Evolutionary conservation across 257 asterid genomes (phyloP).

Genomic region (Eucommia ulmoides): DNA sequence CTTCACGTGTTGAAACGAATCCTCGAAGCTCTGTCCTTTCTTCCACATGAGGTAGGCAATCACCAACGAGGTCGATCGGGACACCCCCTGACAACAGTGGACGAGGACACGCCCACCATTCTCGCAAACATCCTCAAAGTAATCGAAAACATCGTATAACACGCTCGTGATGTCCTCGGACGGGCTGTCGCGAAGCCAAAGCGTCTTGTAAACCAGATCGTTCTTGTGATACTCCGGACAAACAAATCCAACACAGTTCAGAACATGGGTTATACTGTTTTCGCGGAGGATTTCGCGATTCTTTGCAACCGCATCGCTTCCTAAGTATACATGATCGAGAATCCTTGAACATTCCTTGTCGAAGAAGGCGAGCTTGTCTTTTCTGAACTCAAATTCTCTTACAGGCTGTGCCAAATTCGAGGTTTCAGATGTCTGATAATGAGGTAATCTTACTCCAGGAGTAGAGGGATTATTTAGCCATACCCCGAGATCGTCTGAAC

Average conservation of each 20-base stretch:
- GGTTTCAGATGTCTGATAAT: constrained; percentile 34
- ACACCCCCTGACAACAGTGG: constrained; percentile 89
- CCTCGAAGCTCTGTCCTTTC: constrained; percentile 64
- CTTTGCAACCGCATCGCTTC: constrained; percentile 77
- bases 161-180: constrained; percentile 89
- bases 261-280: constrained; percentile 83
- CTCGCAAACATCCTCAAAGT: constrained; percentile 82
- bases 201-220: constrained; percentile 78
- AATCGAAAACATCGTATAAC: constrained; percentile 82
- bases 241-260: constrained; percentile 79
- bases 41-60: constrained; percentile 98
- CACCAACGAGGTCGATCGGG: constrained; percentile 87
- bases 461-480: constrained; percentile 63
- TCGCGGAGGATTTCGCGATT: constrained; percentile 51
- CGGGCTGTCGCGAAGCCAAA: constrained; percentile 90
- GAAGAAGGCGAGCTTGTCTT: constrained; percentile 72
- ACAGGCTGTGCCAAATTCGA: constrained; percentile 27
- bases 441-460: constrained; percentile 56
- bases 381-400: constrained; percentile 45
- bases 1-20: constrained; percentile 76
- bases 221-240: constrained; percentile 76
- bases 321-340: constrained; percentile 66
- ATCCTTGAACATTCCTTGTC: constrained; percentile 86
- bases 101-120: constrained; percentile 82
- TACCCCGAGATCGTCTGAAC: constrained; percentile 83